These are phyloP conservation scores for Lipomyces anomalus DNA, from an alignment of 805 yeast species.

Conservation along the genomic window DNA sequence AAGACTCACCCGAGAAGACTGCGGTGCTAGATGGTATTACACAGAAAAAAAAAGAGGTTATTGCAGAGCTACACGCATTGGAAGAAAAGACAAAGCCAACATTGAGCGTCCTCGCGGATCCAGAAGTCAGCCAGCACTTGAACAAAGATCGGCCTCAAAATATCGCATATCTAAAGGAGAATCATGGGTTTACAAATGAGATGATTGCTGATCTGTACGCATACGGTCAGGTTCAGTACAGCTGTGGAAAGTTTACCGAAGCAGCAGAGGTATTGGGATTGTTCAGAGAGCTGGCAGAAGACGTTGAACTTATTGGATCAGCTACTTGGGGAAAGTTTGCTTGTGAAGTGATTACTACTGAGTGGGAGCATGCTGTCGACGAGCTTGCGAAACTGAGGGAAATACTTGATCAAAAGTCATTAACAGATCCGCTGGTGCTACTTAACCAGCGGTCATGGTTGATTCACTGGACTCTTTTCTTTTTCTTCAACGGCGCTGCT, in stretches of 20 bases:
- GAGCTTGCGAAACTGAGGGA: slow-evolving; percentile 54
- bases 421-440: slow-evolving; percentile 51
- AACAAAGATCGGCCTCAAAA: slow-evolving; percentile 54
- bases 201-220: slow-evolving; percentile 49
- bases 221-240: slow-evolving; percentile 57
- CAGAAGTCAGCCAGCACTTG: slow-evolving; percentile 48
- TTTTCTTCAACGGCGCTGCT: slow-evolving; percentile 49
- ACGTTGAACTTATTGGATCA: slow-evolving; percentile 45
- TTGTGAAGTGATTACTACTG: slow-evolving; percentile 48
- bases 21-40: slow-evolving; percentile 40
- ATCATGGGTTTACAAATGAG: slow-evolving; percentile 38
- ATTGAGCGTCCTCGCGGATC: slow-evolving; percentile 30
- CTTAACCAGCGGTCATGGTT: slow-evolving; percentile 62
- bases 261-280: slow-evolving; percentile 55
- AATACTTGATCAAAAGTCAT: slow-evolving; percentile 47
- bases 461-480: slow-evolving; percentile 64
- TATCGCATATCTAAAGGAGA: slow-evolving; percentile 41
- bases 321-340: slow-evolving; percentile 71
- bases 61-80: slow-evolving; percentile 29
- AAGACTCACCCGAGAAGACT: slow-evolving; percentile 13
- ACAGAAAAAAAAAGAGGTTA: slow-evolving; percentile 34
- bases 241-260: slow-evolving; percentile 56
- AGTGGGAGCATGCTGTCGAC: slow-evolving; percentile 49
- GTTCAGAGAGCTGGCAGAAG: slow-evolving; percentile 49
- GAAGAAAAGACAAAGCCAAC: slow-evolving; percentile 19